Percentiles rank a stretch among this genome's conserved stretches.
Evolutionary conservation across 176 grass and related monocot species (phyloP).

Genomic region (Eragrostis curvula): DNA sequence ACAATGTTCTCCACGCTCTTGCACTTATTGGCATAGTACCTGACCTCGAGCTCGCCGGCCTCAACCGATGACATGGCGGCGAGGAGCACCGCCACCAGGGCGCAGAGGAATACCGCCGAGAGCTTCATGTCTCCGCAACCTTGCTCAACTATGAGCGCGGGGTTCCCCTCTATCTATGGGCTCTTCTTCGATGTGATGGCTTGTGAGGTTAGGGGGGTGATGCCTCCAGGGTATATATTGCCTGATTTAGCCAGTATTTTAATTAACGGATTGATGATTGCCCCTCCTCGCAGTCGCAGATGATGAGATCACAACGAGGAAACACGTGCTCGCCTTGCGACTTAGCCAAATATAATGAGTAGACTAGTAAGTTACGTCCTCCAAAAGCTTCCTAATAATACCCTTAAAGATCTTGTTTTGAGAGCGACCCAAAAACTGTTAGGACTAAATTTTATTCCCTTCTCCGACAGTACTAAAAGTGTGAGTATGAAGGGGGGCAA

Average conservation of each 20-base stretch:
- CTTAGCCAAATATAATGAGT: too few relatives aligned
- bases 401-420: too few relatives aligned
- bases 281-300: too few relatives aligned
- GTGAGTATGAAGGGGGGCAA: too few relatives aligned
- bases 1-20: slow-evolving; percentile 41
- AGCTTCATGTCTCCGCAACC: slow-evolving; percentile 28
- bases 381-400: too few relatives aligned
- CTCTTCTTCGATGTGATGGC: not conserved
- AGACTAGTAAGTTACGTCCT: too few relatives aligned
- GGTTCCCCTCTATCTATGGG: too few relatives aligned
- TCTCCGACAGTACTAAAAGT: too few relatives aligned
- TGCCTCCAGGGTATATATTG: slow-evolving; percentile 36
- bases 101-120: slow-evolving; percentile 22
- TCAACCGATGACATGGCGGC: not conserved
- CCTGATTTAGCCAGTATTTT: not conserved
- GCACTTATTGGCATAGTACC: slow-evolving; percentile 50
- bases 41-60: slow-evolving; percentile 31
- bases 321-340: too few relatives aligned
- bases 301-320: too few relatives aligned
- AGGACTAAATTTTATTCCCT: too few relatives aligned
- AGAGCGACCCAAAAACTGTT: too few relatives aligned
- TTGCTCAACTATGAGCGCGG: not conserved
- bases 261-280: not conserved
- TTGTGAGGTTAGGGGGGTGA: not conserved
- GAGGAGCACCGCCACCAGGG: slow-evolving; percentile 29